These are phyloP conservation scores for Mycosarcoma maydis DNA, from an alignment of 1,284 basidiomycete species.

Conservation along the genomic window DNA sequence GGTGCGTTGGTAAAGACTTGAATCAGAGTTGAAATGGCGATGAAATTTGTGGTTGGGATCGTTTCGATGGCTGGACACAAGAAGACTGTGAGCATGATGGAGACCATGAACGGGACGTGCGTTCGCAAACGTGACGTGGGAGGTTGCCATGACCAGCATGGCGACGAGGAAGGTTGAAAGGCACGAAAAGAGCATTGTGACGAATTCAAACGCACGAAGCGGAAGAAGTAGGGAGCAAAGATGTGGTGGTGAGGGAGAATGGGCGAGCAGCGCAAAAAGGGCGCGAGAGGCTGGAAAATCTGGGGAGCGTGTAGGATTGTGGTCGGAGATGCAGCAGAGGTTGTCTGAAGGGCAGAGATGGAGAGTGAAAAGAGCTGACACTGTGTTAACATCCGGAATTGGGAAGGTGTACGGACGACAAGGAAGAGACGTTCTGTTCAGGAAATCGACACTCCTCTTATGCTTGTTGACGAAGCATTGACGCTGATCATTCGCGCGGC, in stretches of 20 bases:
- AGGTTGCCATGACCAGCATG: conserved; percentile 11
- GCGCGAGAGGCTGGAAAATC: no score
- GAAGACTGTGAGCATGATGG: background rate
- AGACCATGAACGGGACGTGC: conserved; percentile 1
- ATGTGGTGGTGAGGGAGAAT: background rate
- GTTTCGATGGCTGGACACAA: background rate
- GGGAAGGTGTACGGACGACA: no score
- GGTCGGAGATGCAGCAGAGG: background rate
- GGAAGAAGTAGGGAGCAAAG: background rate
- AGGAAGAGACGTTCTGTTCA: background rate
- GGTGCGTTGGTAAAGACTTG: background rate
- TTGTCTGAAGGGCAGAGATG: background rate
- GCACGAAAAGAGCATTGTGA: background rate
- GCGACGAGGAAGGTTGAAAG: conserved; percentile 1
- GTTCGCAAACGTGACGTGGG: background rate
- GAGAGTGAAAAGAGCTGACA: background rate
- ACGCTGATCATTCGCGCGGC: background rate
- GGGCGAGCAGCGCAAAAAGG: no score
- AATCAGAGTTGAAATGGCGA: background rate
- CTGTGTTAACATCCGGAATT: no score
- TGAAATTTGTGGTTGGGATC: background rate
- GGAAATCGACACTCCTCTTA: background rate
- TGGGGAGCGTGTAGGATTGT: background rate
- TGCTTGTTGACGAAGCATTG: background rate
- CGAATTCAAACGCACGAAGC: background rate